Evolutionary conservation across 2,329 filamentous ascomycete genomes (phyloP).

Genomic region (Pyrenochaeta sp.): DNA sequence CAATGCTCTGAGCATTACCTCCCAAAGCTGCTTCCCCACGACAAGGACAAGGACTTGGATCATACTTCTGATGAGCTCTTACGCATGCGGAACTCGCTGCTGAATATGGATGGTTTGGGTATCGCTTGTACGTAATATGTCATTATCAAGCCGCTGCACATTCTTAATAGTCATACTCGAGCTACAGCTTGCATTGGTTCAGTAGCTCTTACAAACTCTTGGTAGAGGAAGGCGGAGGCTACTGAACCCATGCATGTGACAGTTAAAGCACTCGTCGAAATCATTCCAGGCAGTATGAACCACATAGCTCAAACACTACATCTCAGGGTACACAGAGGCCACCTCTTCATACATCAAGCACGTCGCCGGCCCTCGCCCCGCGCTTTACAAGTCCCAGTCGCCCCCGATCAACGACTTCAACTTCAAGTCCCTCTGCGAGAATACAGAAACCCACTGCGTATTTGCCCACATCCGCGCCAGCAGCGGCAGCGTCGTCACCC

Average conservation of each 20-base stretch:
- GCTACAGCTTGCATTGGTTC: neutral
- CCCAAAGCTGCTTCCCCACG: constrained; percentile 60
- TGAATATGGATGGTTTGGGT: constrained; percentile 66
- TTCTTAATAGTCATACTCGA: neutral
- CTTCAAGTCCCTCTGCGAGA: constrained; percentile 61
- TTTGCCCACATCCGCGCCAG: constrained; percentile 64
- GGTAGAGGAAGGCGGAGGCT: neutral
- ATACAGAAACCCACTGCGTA: constrained; percentile 60
- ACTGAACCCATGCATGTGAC: neutral
- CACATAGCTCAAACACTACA: constrained; percentile 1
- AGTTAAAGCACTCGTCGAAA: neutral
- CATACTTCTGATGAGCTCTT: constrained; percentile 55
- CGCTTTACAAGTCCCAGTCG: constrained; percentile 61
- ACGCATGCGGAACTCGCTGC: constrained; percentile 60
- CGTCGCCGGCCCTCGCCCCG: constrained; percentile 54
- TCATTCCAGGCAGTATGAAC: neutral
- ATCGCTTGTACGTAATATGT: constrained; percentile 55
- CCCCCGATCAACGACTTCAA: constrained; percentile 64
- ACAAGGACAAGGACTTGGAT: constrained; percentile 50
- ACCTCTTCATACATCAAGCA: constrained; percentile 51
- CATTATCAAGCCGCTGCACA: neutral
- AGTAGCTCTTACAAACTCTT: neutral
- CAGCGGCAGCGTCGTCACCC: constrained; percentile 57
- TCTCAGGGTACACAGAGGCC: constrained; percentile 56
- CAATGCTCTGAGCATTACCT: constrained; percentile 61